These are phyloP conservation scores for Fusarium begoniae DNA, from an alignment of 2,329 filamentous ascomycete genomes.

Conservation along the genomic window DNA sequence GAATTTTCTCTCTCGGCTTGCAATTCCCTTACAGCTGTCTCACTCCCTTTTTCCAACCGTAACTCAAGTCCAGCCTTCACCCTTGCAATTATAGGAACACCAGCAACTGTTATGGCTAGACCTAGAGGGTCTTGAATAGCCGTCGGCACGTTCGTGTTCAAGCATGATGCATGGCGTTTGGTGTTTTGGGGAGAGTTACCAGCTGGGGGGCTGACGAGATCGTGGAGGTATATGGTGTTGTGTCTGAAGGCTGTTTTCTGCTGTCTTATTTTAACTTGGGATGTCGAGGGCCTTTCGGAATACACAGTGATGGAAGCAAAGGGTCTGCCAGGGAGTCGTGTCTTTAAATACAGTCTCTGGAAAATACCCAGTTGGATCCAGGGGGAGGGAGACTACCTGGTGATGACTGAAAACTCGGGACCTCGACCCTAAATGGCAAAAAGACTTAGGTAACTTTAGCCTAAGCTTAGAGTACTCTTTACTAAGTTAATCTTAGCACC, in stretches of 20 bases:
- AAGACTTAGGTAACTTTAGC: background rate
- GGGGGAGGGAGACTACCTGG: background rate
- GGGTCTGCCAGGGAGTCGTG: background rate
- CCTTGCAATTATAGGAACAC: background rate
- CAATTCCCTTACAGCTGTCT: background rate
- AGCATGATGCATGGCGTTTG: background rate
- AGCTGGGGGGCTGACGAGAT: background rate
- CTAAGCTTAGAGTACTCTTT: too few species aligned
- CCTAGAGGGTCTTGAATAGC: too few species aligned
- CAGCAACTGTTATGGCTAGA: background rate
- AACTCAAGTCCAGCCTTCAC: background rate
- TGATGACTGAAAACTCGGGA: background rate
- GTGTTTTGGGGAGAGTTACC: background rate
- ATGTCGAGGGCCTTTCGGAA: background rate
- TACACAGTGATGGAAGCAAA: too few species aligned
- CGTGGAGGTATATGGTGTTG: background rate
- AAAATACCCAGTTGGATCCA: background rate
- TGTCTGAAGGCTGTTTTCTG: too few species aligned
- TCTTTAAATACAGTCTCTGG: background rate
- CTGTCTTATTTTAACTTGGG: too few species aligned
- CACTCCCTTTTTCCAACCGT: too few species aligned
- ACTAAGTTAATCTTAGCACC: background rate
- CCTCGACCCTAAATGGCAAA: background rate
- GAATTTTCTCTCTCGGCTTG: background rate
- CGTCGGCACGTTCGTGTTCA: background rate